Conservation (phyloP, 352 stramenopile genomes). For the Phytophthora vignae region DNA sequence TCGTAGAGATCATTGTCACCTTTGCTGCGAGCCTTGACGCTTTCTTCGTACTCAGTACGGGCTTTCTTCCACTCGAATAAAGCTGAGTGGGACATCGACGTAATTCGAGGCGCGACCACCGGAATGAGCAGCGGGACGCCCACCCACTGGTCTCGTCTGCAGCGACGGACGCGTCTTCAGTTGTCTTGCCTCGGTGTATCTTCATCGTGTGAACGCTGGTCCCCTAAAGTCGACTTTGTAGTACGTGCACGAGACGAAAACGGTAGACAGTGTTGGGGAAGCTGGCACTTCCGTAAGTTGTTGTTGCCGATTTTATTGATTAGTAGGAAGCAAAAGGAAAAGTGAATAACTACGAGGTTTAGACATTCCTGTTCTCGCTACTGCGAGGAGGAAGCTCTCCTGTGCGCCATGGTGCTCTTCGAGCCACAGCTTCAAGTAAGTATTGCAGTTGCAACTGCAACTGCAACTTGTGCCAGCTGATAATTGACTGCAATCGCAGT, state of each 20-base stretch:
- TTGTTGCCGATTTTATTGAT: slow-evolving; percentile 13
- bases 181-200: background rate
- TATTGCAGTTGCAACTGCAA: background rate
- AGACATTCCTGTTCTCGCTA: background rate
- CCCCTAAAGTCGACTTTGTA: slow-evolving; percentile 32
- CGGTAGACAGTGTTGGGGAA: slow-evolving; percentile 16
- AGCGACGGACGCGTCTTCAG: background rate
- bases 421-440: background rate
- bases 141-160: background rate
- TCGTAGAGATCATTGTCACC: background rate
- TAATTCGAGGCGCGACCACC: slow-evolving; percentile 16
- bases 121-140: slow-evolving; percentile 15
- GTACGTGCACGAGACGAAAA: slow-evolving; percentile 26
- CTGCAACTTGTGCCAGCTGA: slow-evolving; percentile 1
- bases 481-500: slow-evolving; percentile 1
- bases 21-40: slow-evolving; percentile 12
- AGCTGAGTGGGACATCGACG: slow-evolving; percentile 7
- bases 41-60: slow-evolving; percentile 18
- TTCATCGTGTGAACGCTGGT: slow-evolving; percentile 22
- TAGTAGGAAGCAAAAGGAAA: slow-evolving; percentile 6
- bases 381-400: background rate
- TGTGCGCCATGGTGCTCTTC: background rate
- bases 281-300: slow-evolving; percentile 24
- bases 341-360: background rate
- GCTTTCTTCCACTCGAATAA: slow-evolving; percentile 13